Conservation (phyloP, 148 eudicot species). For the Linanthus parryae region DNA sequence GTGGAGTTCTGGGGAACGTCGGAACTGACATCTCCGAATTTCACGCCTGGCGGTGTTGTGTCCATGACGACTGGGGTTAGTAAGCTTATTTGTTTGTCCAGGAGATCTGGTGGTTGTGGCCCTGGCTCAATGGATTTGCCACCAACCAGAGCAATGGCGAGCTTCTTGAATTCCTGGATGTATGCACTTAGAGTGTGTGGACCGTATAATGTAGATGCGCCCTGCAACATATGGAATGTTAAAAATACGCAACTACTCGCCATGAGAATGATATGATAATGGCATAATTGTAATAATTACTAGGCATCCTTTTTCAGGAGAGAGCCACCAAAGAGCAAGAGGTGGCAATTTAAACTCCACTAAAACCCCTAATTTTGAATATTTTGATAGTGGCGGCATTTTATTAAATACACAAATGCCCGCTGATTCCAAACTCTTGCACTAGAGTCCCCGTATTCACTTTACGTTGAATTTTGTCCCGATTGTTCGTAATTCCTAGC, state of each 20-base stretch:
- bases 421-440: no score
- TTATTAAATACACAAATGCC: no score
- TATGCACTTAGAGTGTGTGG: slow-evolving; percentile 85
- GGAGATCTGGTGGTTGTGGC: slow-evolving; percentile 85
- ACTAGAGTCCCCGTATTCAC: no score
- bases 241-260: neutral
- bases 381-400: no score
- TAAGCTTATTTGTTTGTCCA: slow-evolving; percentile 72
- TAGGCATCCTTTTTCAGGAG: no score
- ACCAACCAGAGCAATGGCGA: slow-evolving; percentile 54
- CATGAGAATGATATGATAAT: no score
- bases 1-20: slow-evolving; percentile 65
- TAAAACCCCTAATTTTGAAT: no score
- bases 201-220: slow-evolving; percentile 90
- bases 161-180: slow-evolving; percentile 89
- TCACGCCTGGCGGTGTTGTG: slow-evolving; percentile 49
- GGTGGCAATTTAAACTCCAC: no score
- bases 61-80: slow-evolving; percentile 72
- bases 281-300: no score
- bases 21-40: slow-evolving; percentile 53
- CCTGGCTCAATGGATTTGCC: slow-evolving; percentile 48
- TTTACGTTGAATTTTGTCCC: no score
- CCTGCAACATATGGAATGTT: slow-evolving; percentile 33
- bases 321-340: no score
- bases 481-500: no score